phyloP scores from a whole-genome alignment of 2,329 filamentous ascomycete species.

The Madurella mycetomatis region DNA sequence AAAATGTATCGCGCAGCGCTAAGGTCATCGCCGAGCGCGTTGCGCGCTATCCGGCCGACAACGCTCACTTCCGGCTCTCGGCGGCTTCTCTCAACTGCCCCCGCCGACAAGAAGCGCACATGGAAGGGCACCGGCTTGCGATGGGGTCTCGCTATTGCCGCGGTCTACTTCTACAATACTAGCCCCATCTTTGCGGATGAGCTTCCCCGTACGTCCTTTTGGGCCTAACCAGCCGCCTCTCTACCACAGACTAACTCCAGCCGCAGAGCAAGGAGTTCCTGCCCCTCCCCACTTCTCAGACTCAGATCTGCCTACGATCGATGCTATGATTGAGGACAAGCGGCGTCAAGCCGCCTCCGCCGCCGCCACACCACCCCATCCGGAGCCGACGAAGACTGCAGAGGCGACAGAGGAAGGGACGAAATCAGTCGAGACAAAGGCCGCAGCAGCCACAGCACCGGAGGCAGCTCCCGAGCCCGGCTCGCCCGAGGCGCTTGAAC shows the following conservation, averaged over 20 bases:
- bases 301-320: constrained; percentile 58
- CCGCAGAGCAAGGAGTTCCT: constrained; percentile 32
- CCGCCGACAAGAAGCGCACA: constrained; percentile 64
- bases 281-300: constrained; percentile 52
- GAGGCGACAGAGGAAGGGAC: constrained; percentile 20
- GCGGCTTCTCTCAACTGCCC: constrained; percentile 50
- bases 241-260: constrained; percentile 11
- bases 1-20: constrained; percentile 52
- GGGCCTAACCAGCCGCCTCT: neutral
- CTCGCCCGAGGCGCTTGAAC: constrained; percentile 58
- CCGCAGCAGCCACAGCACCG: constrained; percentile 18
- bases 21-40: constrained; percentile 44
- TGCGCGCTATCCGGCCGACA: constrained; percentile 39
- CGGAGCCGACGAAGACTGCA: constrained; percentile 27
- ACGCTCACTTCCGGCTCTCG: constrained; percentile 39
- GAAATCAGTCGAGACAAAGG: constrained; percentile 23
- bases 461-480: constrained; percentile 17
- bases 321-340: constrained; percentile 63
- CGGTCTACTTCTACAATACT: constrained; percentile 93
- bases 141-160: constrained; percentile 70
- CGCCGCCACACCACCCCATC: constrained; percentile 22
- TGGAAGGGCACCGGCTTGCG: constrained; percentile 75
- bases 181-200: constrained; percentile 83
- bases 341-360: constrained; percentile 41
- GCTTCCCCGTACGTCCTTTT: constrained; percentile 53